Percentiles rank a stretch among this genome's conserved stretches.
Conservation (phyloP, 352 stramenopile species). For the Phytophthora quininea region DNA sequence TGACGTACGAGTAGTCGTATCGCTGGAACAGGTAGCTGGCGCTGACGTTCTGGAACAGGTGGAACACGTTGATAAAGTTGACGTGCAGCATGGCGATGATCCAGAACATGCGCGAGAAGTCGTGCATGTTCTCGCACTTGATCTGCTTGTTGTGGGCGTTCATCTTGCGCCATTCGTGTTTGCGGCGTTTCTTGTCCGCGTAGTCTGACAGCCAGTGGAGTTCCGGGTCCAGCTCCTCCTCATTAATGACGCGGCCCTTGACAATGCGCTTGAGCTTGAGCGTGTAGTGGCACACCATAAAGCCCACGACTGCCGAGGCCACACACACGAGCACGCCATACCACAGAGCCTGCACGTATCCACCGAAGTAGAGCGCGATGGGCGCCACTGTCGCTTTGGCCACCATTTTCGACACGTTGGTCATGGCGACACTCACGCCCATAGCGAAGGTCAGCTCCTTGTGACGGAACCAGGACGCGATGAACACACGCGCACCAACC, state of each 20-base stretch:
- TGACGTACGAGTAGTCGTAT: constrained; percentile 86
- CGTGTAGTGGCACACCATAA: constrained; percentile 69
- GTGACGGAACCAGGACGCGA: constrained; percentile 85
- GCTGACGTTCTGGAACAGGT: constrained; percentile 92
- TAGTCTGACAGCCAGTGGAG: constrained; percentile 79
- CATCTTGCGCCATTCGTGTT: constrained; percentile 45
- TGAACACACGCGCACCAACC: constrained; percentile 79
- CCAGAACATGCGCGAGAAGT: constrained; percentile 90
- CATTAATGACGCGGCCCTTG: constrained; percentile 58
- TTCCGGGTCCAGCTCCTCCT: constrained; percentile 57
- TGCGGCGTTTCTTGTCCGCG: constrained; percentile 66
- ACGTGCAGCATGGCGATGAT: constrained; percentile 84
- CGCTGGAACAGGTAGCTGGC: constrained; percentile 87
- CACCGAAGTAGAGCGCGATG: constrained; percentile 83
- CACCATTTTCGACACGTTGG: constrained; percentile 93
- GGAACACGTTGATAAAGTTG: constrained; percentile 91
- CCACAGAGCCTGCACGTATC: constrained; percentile 88
- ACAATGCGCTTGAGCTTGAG: constrained; percentile 66
- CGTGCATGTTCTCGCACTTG: constrained; percentile 68
- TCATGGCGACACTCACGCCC: constrained; percentile 87
- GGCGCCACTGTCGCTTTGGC: constrained; percentile 88
- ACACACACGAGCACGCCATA: constrained; percentile 74
- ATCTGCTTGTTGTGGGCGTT: constrained; percentile 43
- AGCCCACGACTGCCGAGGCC: constrained; percentile 52
- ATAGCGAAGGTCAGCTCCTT: constrained; percentile 89